Base-by-base conservation (phyloP, 1,139 yeast genomes). In the Blastobotrys proliferans region DNA sequence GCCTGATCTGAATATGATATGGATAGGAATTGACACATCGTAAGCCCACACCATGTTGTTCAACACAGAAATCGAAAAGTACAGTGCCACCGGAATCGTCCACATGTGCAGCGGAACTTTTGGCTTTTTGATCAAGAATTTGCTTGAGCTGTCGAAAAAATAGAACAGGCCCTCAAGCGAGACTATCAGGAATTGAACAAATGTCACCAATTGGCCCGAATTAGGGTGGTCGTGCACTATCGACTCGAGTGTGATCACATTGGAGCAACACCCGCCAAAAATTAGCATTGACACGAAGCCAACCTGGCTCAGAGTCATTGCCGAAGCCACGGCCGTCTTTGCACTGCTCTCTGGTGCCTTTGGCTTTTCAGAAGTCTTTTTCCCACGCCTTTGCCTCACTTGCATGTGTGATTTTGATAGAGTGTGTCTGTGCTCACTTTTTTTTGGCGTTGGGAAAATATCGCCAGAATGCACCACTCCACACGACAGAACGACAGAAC, bases 251-350 rank as follows among this genome's bases (percentile, higher is more conserved):
- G 82, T 70, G 50, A 77, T 69, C 26, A 81, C 90, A 60, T 81
- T 83, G 22, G 78, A 67, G 55, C 92, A 83, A 56, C 92, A 83
- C 2, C 92, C 88, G 0, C 86, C 84, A 56, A 81, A 78, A 17
- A 81, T 77, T 38, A 76, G 69, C n/a, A 45, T 49, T 10, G 45
- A 19, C n/a, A 38, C 43, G n/a, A n/a, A n/a, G n/a, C n/a, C n/a
- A n/a, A n/a, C n/a, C n/a, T n/a, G n/a, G n/a, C n/a, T n/a, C n/a
- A n/a, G n/a, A n/a, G n/a, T n/a, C n/a, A n/a, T n/a, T n/a, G n/a
- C n/a, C n/a, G n/a, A n/a, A n/a, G n/a, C n/a, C n/a, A n/a, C n/a
- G n/a, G n/a, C n/a, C n/a, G n/a, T n/a, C n/a, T n/a, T n/a, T n/a
- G n/a, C n/a, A n/a, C n/a, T n/a, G n/a, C n/a, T n/a, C n/a, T n/a